phyloP scores from a whole-genome alignment of 2,329 filamentous ascomycete genomes.

The Raffaelea albimanens region DNA sequence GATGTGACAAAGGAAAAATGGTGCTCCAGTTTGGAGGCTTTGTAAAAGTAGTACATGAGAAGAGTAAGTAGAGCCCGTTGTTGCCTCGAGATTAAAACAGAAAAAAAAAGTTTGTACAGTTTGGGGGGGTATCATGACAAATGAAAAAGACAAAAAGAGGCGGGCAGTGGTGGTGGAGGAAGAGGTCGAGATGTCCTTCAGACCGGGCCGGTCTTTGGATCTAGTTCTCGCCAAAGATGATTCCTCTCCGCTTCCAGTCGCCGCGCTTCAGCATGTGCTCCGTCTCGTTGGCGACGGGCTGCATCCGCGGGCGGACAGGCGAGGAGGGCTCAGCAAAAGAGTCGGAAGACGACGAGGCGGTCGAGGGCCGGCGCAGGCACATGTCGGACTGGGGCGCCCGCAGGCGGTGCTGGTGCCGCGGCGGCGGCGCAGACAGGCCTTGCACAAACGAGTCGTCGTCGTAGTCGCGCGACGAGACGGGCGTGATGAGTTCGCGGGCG shows the following conservation, averaged over 20 bases:
- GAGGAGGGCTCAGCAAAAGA: slow-evolving; percentile 6
- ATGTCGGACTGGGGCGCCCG: slow-evolving; percentile 8
- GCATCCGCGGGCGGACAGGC: slow-evolving; percentile 13
- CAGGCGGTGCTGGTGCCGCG: slow-evolving; percentile 7
- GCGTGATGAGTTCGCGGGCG: neutral
- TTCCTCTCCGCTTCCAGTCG: slow-evolving; percentile 26
- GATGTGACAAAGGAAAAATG: too few relatives aligned
- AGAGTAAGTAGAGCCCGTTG: too few relatives aligned
- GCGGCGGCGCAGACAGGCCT: slow-evolving; percentile 11
- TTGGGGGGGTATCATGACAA: neutral
- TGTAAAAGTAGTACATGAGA: too few relatives aligned
- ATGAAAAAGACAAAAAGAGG: neutral
- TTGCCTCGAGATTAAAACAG: neutral
- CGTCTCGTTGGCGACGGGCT: slow-evolving; percentile 15
- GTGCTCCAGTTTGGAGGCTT: too few relatives aligned
- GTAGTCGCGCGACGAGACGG: slow-evolving; percentile 2
- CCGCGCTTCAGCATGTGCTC: slow-evolving; percentile 22
- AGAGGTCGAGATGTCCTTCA: too few relatives aligned
- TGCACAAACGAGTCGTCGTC: slow-evolving; percentile 4
- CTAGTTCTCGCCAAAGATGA: slow-evolving; percentile 22
- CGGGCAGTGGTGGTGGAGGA: neutral
- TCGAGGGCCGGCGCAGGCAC: slow-evolving; percentile 2
- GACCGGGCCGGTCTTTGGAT: too few relatives aligned
- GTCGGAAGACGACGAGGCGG: slow-evolving; percentile 4
- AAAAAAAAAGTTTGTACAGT: neutral